These are phyloP conservation scores for Spiraea crenata DNA, from an alignment of 331 rosid species.

Conservation along the genomic window DNA sequence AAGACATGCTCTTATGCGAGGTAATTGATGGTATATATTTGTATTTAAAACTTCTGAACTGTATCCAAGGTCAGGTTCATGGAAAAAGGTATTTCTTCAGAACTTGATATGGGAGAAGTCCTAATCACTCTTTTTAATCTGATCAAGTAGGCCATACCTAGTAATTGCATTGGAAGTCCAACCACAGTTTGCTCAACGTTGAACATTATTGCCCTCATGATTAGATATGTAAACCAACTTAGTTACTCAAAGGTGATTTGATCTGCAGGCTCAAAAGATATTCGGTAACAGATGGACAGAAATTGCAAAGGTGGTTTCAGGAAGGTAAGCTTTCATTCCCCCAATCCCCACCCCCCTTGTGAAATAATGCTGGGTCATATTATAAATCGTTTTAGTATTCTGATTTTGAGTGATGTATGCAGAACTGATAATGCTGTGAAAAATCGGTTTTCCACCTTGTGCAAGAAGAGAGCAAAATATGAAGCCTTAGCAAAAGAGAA, in stretches of 20 bases:
- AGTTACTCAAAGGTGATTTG: slow-evolving; percentile 30
- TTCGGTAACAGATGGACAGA: slow-evolving; percentile 99
- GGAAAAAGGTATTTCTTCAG: not conserved
- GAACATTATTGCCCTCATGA: slow-evolving; percentile 17
- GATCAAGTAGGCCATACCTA: slow-evolving; percentile 11
- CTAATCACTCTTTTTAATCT: not conserved
- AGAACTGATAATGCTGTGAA: slow-evolving; percentile 99
- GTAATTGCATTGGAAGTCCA: slow-evolving; percentile 12
- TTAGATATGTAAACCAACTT: slow-evolving; percentile 35
- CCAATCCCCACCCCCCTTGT: not conserved
- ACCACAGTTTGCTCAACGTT: not conserved
- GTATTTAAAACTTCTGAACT: not conserved
- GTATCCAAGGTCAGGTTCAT: slow-evolving; percentile 2
- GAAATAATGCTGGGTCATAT: not conserved
- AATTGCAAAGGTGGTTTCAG: slow-evolving; percentile 99
- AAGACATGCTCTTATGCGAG: slow-evolving; percentile 95
- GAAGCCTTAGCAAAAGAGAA: slow-evolving; percentile 93
- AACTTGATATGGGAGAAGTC: slow-evolving; percentile 2
- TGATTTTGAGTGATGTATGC: slow-evolving; percentile 7
- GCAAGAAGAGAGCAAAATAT: slow-evolving; percentile 98
- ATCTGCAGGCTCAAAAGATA: slow-evolving; percentile 83
- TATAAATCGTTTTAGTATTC: slow-evolving; percentile 2
- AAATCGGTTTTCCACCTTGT: slow-evolving; percentile 88
- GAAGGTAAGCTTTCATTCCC: slow-evolving; percentile 61
- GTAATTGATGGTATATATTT: slow-evolving; percentile 36